Conservation (phyloP, 1,284 basidiomycete genomes). For the Omphalotus olearius region DNA sequence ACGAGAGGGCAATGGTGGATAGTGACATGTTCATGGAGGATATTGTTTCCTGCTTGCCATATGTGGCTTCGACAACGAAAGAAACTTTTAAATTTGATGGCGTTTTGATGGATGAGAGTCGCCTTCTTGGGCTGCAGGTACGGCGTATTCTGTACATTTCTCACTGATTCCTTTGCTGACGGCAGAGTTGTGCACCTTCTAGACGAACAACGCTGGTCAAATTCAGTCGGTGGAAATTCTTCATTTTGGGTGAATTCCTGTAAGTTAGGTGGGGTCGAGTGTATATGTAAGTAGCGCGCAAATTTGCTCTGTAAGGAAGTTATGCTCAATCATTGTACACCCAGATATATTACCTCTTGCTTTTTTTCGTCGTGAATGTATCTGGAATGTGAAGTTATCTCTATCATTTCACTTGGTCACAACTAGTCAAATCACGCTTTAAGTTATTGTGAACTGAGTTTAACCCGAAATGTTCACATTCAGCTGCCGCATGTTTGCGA, state of each 20-base stretch:
- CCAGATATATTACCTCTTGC: too few species aligned
- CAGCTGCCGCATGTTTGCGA: too few species aligned
- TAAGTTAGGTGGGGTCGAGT: not conserved
- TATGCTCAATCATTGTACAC: too few species aligned
- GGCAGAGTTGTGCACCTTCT: not conserved
- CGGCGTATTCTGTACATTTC: not conserved
- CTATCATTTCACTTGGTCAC: too few species aligned
- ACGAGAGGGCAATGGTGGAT: conserved; percentile 11
- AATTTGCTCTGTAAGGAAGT: not conserved
- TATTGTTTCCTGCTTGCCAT: conserved; percentile 30
- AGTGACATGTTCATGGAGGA: conserved; percentile 25
- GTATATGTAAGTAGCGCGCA: not conserved
- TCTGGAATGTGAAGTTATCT: too few species aligned
- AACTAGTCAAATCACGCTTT: too few species aligned
- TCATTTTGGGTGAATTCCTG: conserved; percentile 9
- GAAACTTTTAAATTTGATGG: conserved; percentile 1
- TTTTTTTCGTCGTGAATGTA: too few species aligned
- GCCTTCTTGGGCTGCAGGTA: conserved; percentile 3
- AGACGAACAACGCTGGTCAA: conserved; percentile 6
- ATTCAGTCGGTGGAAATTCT: conserved; percentile 9
- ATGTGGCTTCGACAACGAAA: conserved; percentile 23
- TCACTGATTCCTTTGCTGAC: not conserved
- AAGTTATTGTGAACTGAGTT: too few species aligned
- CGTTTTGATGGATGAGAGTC: conserved; percentile 7
- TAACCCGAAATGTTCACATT: too few species aligned